Conservation (phyloP, 495 filamentous ascomycete genomes). For the Annulohypoxylon maeteangense region DNA sequence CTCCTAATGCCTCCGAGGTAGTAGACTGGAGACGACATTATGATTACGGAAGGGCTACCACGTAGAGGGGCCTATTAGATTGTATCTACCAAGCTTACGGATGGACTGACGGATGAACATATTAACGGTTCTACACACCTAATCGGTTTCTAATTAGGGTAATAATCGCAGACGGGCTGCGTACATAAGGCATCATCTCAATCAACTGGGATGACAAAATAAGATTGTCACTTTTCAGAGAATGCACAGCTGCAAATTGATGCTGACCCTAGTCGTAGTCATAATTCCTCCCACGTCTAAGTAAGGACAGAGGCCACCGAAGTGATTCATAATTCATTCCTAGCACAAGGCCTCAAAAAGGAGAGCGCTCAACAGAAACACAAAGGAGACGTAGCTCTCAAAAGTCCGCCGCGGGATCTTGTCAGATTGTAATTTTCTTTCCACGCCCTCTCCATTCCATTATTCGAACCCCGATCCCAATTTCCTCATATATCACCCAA, state of each 20-base stretch:
- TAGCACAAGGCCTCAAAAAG: slow-evolving; percentile 8
- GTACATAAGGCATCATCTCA: not conserved
- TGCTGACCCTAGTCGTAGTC: not conserved
- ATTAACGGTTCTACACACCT: not conserved
- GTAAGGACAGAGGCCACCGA: not conserved
- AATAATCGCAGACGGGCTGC: not conserved
- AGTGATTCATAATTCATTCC: slow-evolving; percentile 33
- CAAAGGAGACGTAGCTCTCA: slow-evolving; percentile 17
- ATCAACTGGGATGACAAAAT: slow-evolving; percentile 2
- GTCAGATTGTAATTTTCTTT: not conserved
- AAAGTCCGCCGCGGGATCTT: not conserved
- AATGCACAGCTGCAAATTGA: not conserved
- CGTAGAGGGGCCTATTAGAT: not conserved
- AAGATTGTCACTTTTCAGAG: not conserved
- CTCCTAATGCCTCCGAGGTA: not conserved
- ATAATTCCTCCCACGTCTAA: not conserved
- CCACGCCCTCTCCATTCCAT: not conserved
- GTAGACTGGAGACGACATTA: not conserved
- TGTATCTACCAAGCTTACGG: not conserved
- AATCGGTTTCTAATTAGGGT: not conserved
- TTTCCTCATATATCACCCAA: not conserved
- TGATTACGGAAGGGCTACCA: not conserved
- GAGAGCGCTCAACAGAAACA: not conserved
- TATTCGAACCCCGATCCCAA: not conserved
- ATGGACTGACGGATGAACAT: not conserved